These are phyloP conservation scores for Thermomucor indicae-seudaticae DNA, from an alignment of 371 early-diverging fungal genomes.

Conservation along the genomic window DNA sequence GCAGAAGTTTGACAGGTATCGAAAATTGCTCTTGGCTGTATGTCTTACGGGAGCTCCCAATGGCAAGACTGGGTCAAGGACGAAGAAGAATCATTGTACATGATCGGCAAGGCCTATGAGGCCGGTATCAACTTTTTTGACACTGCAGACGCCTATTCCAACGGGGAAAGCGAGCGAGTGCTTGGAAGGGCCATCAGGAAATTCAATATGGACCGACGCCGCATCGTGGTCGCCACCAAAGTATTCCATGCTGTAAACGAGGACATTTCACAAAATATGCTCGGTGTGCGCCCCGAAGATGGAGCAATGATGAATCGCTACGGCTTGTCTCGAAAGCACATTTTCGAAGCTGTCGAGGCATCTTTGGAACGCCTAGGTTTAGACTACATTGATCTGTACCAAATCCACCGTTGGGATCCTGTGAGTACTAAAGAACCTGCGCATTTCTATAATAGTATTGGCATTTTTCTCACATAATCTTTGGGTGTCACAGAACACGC, in stretches of 20 bases:
- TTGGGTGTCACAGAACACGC: slow-evolving; percentile 26
- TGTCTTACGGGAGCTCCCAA: slow-evolving; percentile 28
- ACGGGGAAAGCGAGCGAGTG: slow-evolving; percentile 36
- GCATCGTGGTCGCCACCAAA: slow-evolving; percentile 41
- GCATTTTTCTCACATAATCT: too few species aligned
- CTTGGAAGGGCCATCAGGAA: slow-evolving; percentile 35
- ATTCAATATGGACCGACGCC: slow-evolving; percentile 30
- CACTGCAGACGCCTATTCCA: slow-evolving; percentile 25
- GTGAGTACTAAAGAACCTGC: too few species aligned
- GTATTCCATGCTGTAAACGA: slow-evolving; percentile 3
- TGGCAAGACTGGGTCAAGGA: slow-evolving; percentile 36
- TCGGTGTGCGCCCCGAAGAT: background rate
- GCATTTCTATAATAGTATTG: too few species aligned
- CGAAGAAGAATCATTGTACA: slow-evolving; percentile 28
- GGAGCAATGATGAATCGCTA: slow-evolving; percentile 13
- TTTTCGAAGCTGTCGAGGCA: slow-evolving; percentile 50
- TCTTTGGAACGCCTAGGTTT: slow-evolving; percentile 41
- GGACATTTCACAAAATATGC: background rate
- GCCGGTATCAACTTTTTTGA: slow-evolving; percentile 45
- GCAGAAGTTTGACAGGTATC: too few species aligned
- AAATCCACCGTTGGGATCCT: slow-evolving; percentile 44
- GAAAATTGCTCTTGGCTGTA: slow-evolving; percentile 36
- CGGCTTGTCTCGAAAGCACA: slow-evolving; percentile 51
- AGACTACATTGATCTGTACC: slow-evolving; percentile 65
- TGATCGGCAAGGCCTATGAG: slow-evolving; percentile 45